Conservation (phyloP, 805 yeast genomes). For the Peterozyma xylosa region DNA sequence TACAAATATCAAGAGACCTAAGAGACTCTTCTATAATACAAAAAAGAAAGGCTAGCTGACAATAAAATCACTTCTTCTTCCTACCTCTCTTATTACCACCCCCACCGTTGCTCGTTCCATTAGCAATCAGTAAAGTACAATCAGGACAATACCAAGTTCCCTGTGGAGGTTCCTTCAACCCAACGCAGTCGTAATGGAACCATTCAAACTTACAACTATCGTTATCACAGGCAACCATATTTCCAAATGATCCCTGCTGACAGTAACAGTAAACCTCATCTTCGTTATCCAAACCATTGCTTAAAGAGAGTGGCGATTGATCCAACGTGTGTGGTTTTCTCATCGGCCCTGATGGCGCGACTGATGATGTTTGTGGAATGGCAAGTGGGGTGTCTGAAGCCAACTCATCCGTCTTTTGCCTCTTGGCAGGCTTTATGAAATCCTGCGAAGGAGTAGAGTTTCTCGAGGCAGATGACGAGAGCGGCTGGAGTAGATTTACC, state of each 20-base stretch:
- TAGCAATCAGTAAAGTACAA: slow-evolving; percentile 38
- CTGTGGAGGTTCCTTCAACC: slow-evolving; percentile 85
- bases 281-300: slow-evolving; percentile 31
- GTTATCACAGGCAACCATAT: slow-evolving; percentile 70
- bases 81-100: slow-evolving; percentile 17
- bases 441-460: slow-evolving; percentile 1
- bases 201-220: slow-evolving; percentile 84
- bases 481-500: background rate
- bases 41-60: background rate
- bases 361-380: background rate
- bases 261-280: slow-evolving; percentile 81
- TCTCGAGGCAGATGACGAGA: slow-evolving; percentile 1
- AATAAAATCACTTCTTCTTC: slow-evolving; percentile 11
- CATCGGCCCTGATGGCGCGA: background rate
- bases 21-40: too few species aligned
- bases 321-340: background rate
- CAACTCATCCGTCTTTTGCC: background rate
- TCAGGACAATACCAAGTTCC: slow-evolving; percentile 97
- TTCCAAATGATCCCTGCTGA: slow-evolving; percentile 81
- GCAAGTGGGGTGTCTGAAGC: background rate
- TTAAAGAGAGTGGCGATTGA: background rate
- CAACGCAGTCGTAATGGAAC: slow-evolving; percentile 97
- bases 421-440: background rate
- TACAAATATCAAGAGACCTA: too few species aligned
- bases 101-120: slow-evolving; percentile 7